A percentile compares a stretch with the other conserved stretches of the same genome.
These are phyloP conservation scores for Colletotrichum lindemuthianum DNA, from an alignment of 2,329 filamentous ascomycete species.

Conservation along the genomic window DNA sequence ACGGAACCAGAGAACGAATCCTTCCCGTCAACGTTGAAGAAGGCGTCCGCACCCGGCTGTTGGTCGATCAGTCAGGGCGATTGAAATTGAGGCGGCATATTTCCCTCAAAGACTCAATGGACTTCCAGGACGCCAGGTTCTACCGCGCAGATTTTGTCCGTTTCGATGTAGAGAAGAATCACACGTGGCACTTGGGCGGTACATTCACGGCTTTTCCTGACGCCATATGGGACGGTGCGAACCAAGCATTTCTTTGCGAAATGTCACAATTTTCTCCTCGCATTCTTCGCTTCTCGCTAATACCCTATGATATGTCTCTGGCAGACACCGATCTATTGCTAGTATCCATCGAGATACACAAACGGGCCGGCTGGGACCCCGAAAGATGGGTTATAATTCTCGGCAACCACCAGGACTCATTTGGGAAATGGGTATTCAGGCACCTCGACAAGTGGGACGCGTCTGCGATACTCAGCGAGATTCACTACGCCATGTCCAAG, in stretches of 20 bases:
- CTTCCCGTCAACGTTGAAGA: neutral
- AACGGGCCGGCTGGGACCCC: neutral
- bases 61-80: neutral
- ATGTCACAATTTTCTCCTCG: neutral
- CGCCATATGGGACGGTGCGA: neutral
- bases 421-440: neutral
- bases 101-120: neutral
- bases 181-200: neutral
- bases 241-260: neutral
- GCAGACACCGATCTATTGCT: neutral
- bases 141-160: neutral
- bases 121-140: neutral
- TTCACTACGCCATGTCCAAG: neutral
- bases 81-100: neutral
- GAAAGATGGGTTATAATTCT: neutral
- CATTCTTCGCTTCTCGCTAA: neutral
- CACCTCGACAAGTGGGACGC: neutral
- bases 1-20: too few relatives aligned
- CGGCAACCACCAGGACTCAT: neutral
- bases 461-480: neutral
- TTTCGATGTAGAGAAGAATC: neutral
- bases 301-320: accelerated
- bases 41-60: neutral
- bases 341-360: neutral
- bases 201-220: neutral